Evolutionary conservation across 2,329 filamentous ascomycete genomes (phyloP).

Genomic region (Fusarium sp.): DNA sequence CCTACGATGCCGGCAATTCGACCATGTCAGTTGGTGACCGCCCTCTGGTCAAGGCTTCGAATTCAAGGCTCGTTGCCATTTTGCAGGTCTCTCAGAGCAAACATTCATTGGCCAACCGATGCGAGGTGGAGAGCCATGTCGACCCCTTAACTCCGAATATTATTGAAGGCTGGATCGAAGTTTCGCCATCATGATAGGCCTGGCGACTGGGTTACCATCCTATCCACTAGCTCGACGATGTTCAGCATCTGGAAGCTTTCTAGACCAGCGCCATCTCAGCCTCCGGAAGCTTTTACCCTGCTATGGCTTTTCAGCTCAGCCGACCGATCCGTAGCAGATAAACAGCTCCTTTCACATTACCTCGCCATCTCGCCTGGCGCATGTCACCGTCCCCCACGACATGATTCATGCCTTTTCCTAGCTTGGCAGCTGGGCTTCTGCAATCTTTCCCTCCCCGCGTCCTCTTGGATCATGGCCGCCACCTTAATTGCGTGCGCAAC

Average conservation of each 20-base stretch:
- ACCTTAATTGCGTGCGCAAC: slow-evolving; percentile 9
- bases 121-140: neutral
- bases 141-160: slow-evolving; percentile 1
- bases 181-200: neutral
- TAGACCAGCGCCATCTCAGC: slow-evolving; percentile 19
- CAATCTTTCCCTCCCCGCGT: slow-evolving; percentile 1
- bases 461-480: neutral
- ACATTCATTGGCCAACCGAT: neutral
- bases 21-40: slow-evolving; percentile 11
- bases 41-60: slow-evolving; percentile 10
- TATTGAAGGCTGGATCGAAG: neutral
- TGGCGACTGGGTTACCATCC: neutral
- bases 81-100: neutral
- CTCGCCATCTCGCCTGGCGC: neutral
- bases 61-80: neutral
- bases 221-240: neutral
- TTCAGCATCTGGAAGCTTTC: slow-evolving; percentile 29
- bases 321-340: neutral
- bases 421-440: neutral
- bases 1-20: slow-evolving; percentile 20
- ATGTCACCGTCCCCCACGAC: slow-evolving; percentile 1
- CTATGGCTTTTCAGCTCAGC: neutral
- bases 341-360: neutral
- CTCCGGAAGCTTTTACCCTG: neutral
- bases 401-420: slow-evolving; percentile 19